These are phyloP conservation scores for Manihot esculenta DNA, from an alignment of 441 rosid genomes.

Conservation along the genomic window DNA sequence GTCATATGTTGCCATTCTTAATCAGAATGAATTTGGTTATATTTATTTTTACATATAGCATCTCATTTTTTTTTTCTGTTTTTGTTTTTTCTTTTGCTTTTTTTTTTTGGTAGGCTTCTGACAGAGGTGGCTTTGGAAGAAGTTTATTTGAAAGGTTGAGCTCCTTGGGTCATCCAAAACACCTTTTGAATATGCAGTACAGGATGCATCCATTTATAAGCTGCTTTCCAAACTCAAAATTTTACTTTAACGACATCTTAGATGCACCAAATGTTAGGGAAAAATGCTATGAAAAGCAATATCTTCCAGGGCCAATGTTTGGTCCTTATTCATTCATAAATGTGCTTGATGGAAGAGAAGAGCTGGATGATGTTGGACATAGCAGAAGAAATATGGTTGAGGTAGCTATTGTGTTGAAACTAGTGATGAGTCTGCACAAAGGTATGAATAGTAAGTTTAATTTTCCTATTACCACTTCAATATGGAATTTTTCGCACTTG, in stretches of 20 bases:
- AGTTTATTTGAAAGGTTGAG: constrained; percentile 49
- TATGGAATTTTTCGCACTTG: too few relatives aligned
- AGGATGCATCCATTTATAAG: constrained; percentile 59
- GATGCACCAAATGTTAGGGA: constrained; percentile 36
- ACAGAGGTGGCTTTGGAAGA: too few relatives aligned
- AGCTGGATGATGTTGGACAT: constrained; percentile 22
- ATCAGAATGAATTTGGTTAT: too few relatives aligned
- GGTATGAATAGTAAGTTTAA: constrained; percentile 24
- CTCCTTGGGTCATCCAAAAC: constrained; percentile 37
- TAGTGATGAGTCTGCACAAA: constrained; percentile 30
- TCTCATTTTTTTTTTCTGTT: too few relatives aligned
- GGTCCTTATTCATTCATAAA: constrained; percentile 52
- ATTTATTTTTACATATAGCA: too few relatives aligned
- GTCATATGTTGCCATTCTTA: too few relatives aligned
- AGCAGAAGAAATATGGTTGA: constrained; percentile 44
- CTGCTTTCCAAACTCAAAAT: constrained; percentile 37
- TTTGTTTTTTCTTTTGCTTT: constrained; percentile 22
- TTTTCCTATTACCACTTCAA: not conserved
- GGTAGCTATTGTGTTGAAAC: constrained; percentile 37
- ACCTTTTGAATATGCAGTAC: constrained; percentile 42
- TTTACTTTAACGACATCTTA: constrained; percentile 32
- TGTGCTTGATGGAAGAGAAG: constrained; percentile 45
- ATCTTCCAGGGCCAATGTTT: constrained; percentile 45
- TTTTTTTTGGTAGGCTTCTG: constrained; percentile 44
- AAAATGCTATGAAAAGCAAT: constrained; percentile 23